Conservation (phyloP, 2,329 filamentous ascomycete species). For the Cladosporium halotolerans region DNA sequence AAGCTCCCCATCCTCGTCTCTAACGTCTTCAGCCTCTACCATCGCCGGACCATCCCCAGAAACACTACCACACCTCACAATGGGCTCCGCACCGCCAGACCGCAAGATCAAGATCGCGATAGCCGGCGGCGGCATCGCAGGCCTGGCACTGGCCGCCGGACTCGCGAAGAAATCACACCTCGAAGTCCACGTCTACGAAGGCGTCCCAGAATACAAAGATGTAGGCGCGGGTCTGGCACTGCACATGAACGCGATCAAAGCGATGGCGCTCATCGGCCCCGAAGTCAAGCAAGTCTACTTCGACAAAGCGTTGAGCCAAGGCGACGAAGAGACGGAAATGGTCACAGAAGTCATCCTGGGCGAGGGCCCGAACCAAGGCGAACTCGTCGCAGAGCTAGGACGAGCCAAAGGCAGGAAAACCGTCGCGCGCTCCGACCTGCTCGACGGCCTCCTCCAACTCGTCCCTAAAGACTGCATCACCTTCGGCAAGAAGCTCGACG, state of each 20-base stretch:
- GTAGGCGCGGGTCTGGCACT: slow-evolving; percentile 46
- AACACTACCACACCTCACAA: background rate
- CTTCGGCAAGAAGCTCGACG: slow-evolving; percentile 38
- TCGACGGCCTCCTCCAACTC: slow-evolving; percentile 43
- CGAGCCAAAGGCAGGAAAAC: slow-evolving; percentile 31
- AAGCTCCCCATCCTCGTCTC: background rate
- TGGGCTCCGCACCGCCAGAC: slow-evolving; percentile 10
- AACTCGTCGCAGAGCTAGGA: slow-evolving; percentile 35
- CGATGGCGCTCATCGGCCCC: slow-evolving; percentile 35
- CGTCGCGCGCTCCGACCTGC: slow-evolving; percentile 45
- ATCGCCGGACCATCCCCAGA: background rate
- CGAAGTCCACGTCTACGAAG: slow-evolving; percentile 47
- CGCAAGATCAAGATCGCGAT: slow-evolving; percentile 39
- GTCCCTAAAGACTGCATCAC: slow-evolving; percentile 39
- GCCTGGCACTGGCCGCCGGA: slow-evolving; percentile 44
- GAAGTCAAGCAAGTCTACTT: slow-evolving; percentile 43
- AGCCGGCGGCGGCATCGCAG: slow-evolving; percentile 47
- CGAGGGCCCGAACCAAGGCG: slow-evolving; percentile 33
- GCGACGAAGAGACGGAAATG: slow-evolving; percentile 33
- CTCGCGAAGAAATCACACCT: slow-evolving; percentile 37
- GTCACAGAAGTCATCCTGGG: slow-evolving; percentile 30
- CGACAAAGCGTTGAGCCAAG: slow-evolving; percentile 41
- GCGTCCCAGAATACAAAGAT: slow-evolving; percentile 41
- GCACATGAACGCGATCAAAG: slow-evolving; percentile 49
- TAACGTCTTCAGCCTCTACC: background rate